Percentiles rank a stretch among this genome's conserved stretches.
Evolutionary conservation across 495 filamentous ascomycete genomes (phyloP).

Genomic region (Melanomma pulvis-pyrius): DNA sequence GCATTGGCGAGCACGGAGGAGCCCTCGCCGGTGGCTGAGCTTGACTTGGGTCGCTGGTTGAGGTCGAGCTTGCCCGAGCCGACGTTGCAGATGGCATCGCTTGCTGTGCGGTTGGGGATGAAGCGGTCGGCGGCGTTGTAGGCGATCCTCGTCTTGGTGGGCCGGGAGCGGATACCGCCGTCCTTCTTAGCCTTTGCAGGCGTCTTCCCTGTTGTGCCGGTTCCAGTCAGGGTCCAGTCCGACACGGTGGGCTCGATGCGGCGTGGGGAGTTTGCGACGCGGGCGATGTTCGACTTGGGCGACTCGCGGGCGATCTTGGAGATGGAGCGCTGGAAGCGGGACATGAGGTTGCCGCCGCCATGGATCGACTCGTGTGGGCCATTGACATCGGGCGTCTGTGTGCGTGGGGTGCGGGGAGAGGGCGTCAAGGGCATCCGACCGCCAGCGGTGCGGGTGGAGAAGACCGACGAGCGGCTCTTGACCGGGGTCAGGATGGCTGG

Average conservation of each 20-base stretch:
- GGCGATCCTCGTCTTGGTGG: conserved; percentile 77
- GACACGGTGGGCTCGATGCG: conserved; percentile 91
- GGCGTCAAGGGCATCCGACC: conserved; percentile 82
- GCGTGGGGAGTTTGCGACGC: conserved; percentile 66
- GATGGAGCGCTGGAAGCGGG: conserved; percentile 70
- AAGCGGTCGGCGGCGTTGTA: conserved; percentile 87
- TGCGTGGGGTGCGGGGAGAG: conserved; percentile 75
- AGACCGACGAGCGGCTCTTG: conserved; percentile 90
- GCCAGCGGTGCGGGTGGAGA: conserved; percentile 89
- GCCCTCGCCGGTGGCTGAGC: conserved; percentile 58
- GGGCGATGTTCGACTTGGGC: conserved; percentile 93
- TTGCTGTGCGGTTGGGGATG: conserved; percentile 88
- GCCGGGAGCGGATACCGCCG: conserved; percentile 61
- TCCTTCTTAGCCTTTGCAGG: conserved; percentile 70
- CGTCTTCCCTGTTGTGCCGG: conserved; percentile 67
- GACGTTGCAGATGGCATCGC: conserved; percentile 80
- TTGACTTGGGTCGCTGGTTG: conserved; percentile 66
- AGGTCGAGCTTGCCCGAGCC: conserved; percentile 78
- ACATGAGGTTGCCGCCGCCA: conserved; percentile 57
- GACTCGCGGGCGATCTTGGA: conserved; percentile 68
- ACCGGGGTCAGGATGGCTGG: conserved; percentile 85
- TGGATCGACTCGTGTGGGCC: conserved; percentile 69
- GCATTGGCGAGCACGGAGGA: conserved; percentile 72
- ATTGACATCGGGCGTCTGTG: conserved; percentile 56
- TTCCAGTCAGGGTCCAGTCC: conserved; percentile 88